A percentile compares a stretch with the other conserved stretches of the same genome.
Conservation (phyloP, 2,329 filamentous ascomycete species). For the Biscogniauxia mediterranea region DNA sequence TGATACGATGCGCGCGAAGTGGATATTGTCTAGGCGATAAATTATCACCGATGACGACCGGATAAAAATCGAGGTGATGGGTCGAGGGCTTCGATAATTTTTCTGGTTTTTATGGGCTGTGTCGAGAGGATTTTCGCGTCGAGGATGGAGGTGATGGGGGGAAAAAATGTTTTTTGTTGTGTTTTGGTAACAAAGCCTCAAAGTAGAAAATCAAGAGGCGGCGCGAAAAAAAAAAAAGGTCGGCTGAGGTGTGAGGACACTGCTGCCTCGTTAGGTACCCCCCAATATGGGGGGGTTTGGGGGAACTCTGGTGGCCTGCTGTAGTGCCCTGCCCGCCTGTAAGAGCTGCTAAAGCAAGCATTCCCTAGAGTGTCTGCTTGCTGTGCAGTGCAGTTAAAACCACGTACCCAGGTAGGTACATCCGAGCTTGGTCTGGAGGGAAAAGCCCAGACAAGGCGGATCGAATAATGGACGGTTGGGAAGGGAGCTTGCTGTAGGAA, state of each 20-base stretch:
- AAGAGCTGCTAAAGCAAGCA: background rate
- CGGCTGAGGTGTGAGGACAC: background rate
- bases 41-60: background rate
- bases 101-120: constrained; percentile 4
- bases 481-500: constrained; percentile 1
- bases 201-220: constrained; percentile 29
- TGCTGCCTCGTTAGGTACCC: background rate
- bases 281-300: background rate
- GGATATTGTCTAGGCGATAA: constrained; percentile 6
- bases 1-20: constrained; percentile 21
- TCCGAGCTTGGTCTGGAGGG: background rate
- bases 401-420: background rate
- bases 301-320: background rate
- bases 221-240: constrained; percentile 16
- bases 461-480: background rate
- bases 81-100: constrained; percentile 9
- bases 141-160: constrained; percentile 18
- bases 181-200: constrained; percentile 25
- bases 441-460: no score
- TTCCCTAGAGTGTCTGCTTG: background rate
- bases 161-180: constrained; percentile 32
- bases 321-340: background rate
- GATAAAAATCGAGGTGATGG: constrained; percentile 5
- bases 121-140: constrained; percentile 27
- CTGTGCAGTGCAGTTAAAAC: background rate